Conservation (phyloP, 2,329 filamentous ascomycete genomes). For the Fusarium palustre region DNA sequence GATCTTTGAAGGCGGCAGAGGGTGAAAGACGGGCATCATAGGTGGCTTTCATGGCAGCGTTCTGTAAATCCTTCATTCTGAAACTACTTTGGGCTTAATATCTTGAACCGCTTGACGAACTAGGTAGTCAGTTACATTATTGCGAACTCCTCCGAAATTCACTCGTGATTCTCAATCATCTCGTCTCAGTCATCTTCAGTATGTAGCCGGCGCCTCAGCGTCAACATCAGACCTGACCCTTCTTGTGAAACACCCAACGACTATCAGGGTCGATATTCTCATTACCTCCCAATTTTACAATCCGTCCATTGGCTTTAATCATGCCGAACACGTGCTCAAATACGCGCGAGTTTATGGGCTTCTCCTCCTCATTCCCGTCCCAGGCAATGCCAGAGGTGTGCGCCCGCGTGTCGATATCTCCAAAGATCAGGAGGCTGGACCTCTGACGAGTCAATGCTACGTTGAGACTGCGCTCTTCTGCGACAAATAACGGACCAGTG, state of each 20-base stretch:
- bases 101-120: neutral
- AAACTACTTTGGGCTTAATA: too few species aligned
- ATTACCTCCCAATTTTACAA: neutral
- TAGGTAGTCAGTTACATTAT: neutral
- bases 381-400: too few species aligned
- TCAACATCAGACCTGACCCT: neutral
- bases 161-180: neutral
- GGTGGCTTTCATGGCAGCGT: neutral
- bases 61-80: neutral
- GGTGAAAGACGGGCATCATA: constrained; percentile 36
- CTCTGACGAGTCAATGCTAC: constrained; percentile 7
- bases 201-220: neutral
- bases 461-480: neutral
- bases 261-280: neutral
- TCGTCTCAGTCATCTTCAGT: neutral
- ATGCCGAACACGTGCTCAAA: neutral
- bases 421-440: constrained; percentile 12
- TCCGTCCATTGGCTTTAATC: neutral
- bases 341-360: neutral
- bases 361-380: too few species aligned
- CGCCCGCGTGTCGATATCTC: neutral
- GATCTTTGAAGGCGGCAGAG: constrained; percentile 45
- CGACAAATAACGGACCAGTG: neutral
- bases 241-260: neutral
- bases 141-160: neutral